Percentiles rank a stretch among this genome's conserved stretches.
Conservation (phyloP, 2,329 filamentous ascomycete species). For the Diaporthe vexans region DNA sequence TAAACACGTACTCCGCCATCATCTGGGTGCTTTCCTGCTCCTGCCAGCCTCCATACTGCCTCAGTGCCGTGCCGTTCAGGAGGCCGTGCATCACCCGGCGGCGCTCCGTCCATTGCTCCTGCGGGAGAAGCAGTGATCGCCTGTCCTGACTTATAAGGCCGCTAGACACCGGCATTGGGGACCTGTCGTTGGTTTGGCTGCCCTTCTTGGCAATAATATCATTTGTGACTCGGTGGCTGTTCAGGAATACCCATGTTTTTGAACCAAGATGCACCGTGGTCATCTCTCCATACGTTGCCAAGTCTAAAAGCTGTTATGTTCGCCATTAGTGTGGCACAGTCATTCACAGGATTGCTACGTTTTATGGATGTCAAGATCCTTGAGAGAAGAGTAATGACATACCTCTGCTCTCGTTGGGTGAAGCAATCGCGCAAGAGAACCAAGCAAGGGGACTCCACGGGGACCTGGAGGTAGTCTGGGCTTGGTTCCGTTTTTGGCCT, state of each 20-base stretch:
- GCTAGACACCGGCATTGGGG: not conserved
- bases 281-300: conserved; percentile 6
- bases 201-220: not conserved
- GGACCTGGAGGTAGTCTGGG: conserved; percentile 3
- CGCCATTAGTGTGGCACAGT: not conserved
- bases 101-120: conserved; percentile 52
- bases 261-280: not conserved
- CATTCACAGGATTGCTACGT: not conserved
- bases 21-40: conserved; percentile 55
- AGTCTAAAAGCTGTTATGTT: not conserved
- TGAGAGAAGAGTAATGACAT: not conserved
- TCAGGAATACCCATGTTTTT: not conserved
- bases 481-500: not conserved
- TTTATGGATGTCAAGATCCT: not conserved
- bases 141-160: conserved; percentile 38
- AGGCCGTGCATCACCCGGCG: conserved; percentile 56
- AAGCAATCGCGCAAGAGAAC: not conserved
- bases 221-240: not conserved
- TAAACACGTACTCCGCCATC: conserved; percentile 51
- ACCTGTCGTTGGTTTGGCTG: conserved; percentile 1
- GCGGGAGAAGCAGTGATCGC: conserved; percentile 52
- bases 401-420: not conserved
- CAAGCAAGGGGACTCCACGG: not conserved
- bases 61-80: conserved; percentile 52
- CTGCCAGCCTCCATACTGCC: conserved; percentile 51